Evolutionary conservation across 257 asterid species (phyloP), one percentile per base, ranked within the genome.

Genomic region (Ophiorrhiza pumila): DNA sequence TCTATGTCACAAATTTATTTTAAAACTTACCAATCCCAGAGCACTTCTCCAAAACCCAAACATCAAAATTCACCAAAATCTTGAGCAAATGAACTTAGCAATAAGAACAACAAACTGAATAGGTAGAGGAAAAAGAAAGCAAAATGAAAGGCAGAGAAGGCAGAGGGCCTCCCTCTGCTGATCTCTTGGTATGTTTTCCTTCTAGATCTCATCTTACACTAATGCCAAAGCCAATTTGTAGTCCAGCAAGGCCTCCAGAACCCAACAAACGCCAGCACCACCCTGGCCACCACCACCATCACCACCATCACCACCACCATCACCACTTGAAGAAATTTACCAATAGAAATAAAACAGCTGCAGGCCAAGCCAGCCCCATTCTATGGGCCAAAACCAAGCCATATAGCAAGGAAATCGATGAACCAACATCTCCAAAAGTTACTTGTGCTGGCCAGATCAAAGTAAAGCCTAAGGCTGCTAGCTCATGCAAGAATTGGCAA

Each of bases 381-480:
- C 63, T 81, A 15, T 85, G 95, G 95, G 77, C 89, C 1, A 89
- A 83, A 76, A 76, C 71, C 58, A 87, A 87, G 74, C 68, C 67
- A 0, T 71, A 73, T 1, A 73, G 49, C 50, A 67, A 82, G 3
- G 97, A 89, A 34, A 73, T 80, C 6, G 85, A 92, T 0, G 97
- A 93, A 58, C 98, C 98, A 4, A 84, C 92, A 0, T 89, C 96
- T 0, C 98, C 98, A 2, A 91, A 91, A 75, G 96, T 93, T 45
- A 93, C 96, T 0, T 93, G 98, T 47, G 97, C 95, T 1, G 98
- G 98, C 1, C 98, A 89, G 74, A 87, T 93, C 79, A 93, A 91
- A 65, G 91, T 85, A 4, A 68, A 84, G 78, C 70, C 90, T 0
- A 87, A 85, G 81, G 81, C 90, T 7, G 81, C 90, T 7, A 74